Evolutionary conservation across 805 yeast species (phyloP).

Genomic region (Komagataella pastoris): DNA sequence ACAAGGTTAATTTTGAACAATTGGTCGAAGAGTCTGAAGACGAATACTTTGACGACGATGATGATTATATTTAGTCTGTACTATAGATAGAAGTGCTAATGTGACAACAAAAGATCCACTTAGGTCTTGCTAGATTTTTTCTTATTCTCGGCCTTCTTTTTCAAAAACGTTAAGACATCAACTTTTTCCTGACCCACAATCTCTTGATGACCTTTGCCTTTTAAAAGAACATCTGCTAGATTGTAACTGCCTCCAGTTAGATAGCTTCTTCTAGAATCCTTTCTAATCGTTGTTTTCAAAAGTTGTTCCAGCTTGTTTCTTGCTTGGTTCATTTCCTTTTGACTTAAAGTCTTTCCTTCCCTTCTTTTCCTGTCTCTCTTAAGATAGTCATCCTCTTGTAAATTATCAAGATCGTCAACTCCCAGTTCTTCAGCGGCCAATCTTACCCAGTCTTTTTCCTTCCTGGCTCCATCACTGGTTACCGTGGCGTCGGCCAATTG

Average conservation of each 20-base stretch:
- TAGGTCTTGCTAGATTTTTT: constrained; percentile 4
- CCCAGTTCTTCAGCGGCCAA: constrained; percentile 93
- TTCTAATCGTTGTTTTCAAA: constrained; percentile 41
- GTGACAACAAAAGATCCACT: constrained; percentile 1
- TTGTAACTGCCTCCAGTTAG: constrained; percentile 69
- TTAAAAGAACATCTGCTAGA: constrained; percentile 63
- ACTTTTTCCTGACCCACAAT: constrained; percentile 59
- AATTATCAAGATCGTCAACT: constrained; percentile 51
- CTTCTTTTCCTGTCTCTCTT: constrained; percentile 48
- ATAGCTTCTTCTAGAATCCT: constrained; percentile 55
- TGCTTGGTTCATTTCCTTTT: constrained; percentile 30
- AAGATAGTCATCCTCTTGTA: constrained; percentile 59
- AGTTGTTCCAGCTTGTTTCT: constrained; percentile 40
- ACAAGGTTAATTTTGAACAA: constrained; percentile 95
- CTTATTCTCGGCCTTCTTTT: constrained; percentile 11
- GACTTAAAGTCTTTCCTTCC: constrained; percentile 36
- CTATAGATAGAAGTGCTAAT: constrained; percentile 1
- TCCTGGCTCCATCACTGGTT: constrained; percentile 35
- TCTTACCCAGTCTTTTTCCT: constrained; percentile 70
- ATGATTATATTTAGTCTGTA: constrained; percentile 10
- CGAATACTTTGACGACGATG: constrained; percentile 63
- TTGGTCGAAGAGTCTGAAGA: constrained; percentile 81
- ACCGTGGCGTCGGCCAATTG: constrained; percentile 64
- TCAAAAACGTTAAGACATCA: constrained; percentile 56
- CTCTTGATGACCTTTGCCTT: constrained; percentile 41